Percentiles rank a stretch among this genome's conserved stretches.
These are phyloP conservation scores for Phytopythium aichiense DNA, from an alignment of 352 stramenopile genomes.

Conservation along the genomic window DNA sequence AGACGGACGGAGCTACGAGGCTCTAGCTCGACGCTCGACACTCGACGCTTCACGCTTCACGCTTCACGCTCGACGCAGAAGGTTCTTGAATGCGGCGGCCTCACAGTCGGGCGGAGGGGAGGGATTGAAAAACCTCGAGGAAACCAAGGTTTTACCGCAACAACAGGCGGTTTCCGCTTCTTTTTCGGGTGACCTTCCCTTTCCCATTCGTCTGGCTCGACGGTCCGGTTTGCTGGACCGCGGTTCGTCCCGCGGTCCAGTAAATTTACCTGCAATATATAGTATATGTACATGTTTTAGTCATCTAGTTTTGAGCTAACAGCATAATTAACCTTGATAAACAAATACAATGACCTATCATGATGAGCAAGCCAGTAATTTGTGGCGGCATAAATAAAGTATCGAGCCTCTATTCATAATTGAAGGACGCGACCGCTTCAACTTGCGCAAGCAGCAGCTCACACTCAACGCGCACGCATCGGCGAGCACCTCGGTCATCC, in stretches of 20 bases:
- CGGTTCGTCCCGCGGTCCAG: not conserved
- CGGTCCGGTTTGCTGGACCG: not conserved
- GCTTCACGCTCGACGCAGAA: not conserved
- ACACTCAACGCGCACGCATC: no score
- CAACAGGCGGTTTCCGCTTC: not conserved
- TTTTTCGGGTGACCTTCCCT: not conserved
- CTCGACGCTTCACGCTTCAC: no score
- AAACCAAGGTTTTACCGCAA: not conserved
- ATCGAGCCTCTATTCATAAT: not conserved
- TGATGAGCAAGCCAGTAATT: no score
- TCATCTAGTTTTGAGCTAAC: not conserved
- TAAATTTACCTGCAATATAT: not conserved
- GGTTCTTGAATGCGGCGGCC: not conserved
- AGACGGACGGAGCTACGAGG: not conserved
- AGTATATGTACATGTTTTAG: not conserved
- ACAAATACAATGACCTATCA: not conserved
- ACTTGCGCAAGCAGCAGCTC: not conserved
- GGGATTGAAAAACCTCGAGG: not conserved
- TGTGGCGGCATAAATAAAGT: not conserved
- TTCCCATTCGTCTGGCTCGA: conserved; percentile 1
- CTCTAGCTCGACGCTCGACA: not conserved
- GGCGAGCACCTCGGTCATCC: no score
- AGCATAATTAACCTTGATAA: not conserved
- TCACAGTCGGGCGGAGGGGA: not conserved
- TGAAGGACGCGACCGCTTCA: not conserved